These are phyloP conservation scores for Tetracentron sinense DNA, from an alignment of 164 flowering plant genomes.

Conservation along the genomic window DNA sequence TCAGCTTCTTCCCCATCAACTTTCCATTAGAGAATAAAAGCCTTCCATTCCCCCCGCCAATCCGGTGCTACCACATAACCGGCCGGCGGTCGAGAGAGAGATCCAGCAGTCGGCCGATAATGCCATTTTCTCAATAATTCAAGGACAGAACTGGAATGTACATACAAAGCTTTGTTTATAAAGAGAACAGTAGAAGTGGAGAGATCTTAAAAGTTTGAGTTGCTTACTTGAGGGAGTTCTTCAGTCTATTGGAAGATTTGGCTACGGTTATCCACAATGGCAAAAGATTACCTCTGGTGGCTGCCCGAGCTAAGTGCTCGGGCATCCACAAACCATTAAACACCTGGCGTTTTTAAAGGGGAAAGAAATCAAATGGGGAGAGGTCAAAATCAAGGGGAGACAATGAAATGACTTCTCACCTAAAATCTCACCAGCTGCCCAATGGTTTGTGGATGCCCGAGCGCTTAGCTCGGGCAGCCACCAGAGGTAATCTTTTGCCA, in stretches of 20 bases:
- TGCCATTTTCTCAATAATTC: conserved; percentile 36
- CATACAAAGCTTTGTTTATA: neutral
- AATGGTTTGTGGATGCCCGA: too few species aligned
- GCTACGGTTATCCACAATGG: too few species aligned
- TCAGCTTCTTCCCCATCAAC: conserved; percentile 69
- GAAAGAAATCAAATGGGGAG: too few species aligned
- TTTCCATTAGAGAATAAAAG: conserved; percentile 56
- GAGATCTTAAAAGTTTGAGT: neutral
- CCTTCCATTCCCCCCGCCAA: conserved; percentile 28
- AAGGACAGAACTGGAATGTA: conserved; percentile 15
- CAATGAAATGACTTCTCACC: too few species aligned
- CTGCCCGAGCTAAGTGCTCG: too few species aligned
- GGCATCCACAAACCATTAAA: too few species aligned
- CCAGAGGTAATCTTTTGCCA: too few species aligned
- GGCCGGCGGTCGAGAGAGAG: conserved; percentile 43
- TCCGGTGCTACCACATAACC: conserved; percentile 25
- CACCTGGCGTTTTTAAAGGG: too few species aligned
- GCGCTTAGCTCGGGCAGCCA: too few species aligned
- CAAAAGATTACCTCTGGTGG: too few species aligned
- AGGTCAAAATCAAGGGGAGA: too few species aligned
- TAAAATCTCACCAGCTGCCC: too few species aligned
- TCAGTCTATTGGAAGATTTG: conserved; percentile 20
- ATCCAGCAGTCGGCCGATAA: conserved; percentile 45
- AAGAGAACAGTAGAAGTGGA: neutral
- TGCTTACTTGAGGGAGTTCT: conserved; percentile 32